phyloP scores from a whole-genome alignment of 305 asterid species.

The Rubia peregrina region DNA sequence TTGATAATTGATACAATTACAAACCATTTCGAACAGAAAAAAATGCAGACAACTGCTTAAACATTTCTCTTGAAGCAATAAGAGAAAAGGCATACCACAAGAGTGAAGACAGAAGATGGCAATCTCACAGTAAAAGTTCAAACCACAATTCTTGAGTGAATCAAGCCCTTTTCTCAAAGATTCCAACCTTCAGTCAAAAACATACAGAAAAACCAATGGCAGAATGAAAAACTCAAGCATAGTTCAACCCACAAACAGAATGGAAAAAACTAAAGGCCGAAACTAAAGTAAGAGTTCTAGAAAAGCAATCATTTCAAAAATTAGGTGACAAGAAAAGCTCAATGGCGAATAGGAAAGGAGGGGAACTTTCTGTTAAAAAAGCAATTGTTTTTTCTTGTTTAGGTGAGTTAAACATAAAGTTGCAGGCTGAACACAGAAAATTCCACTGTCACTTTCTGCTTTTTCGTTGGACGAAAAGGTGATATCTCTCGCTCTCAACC shows the following conservation, averaged over 20 bases:
- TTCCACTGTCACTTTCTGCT: neutral
- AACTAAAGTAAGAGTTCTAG: neutral
- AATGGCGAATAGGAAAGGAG: neutral
- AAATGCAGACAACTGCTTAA: neutral
- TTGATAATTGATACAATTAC: neutral
- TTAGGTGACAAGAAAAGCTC: neutral
- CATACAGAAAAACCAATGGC: neutral
- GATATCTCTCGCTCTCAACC: neutral
- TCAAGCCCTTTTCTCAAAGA: neutral
- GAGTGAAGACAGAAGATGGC: constrained; percentile 5
- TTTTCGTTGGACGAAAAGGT: neutral
- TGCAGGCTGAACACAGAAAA: neutral
- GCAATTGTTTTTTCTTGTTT: neutral
- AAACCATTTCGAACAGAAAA: neutral
- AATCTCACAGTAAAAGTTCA: neutral
- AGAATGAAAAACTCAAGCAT: neutral
- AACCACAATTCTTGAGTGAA: neutral
- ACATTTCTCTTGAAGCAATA: neutral
- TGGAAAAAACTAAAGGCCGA: neutral
- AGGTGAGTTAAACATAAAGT: neutral
- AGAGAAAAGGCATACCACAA: constrained; percentile 7
- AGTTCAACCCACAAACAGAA: neutral
- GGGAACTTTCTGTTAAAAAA: neutral
- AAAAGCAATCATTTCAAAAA: neutral
- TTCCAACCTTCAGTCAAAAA: neutral